phyloP scores from a whole-genome alignment of 108 stramenopile genomes.

The Cyclotella choctawhatcheeana region DNA sequence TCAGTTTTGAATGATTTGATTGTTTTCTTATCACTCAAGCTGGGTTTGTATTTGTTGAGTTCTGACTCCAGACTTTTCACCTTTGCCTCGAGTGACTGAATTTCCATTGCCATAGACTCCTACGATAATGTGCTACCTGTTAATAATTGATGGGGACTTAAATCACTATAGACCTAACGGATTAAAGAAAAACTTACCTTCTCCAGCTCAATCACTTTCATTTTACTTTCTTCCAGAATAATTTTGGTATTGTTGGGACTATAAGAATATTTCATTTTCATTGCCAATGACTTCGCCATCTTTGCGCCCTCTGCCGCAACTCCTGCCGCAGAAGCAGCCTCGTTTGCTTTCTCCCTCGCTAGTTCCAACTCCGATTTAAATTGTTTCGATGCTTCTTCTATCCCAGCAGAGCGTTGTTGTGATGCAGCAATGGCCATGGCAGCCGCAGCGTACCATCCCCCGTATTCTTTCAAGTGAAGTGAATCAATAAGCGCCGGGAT shows the following conservation, averaged over 20 bases:
- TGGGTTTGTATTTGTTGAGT: slow-evolving; percentile 1
- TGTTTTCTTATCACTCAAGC: neutral
- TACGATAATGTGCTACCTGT: neutral
- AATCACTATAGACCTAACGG: no score
- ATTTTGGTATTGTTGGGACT: slow-evolving; percentile 15
- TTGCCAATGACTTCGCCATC: slow-evolving; percentile 38
- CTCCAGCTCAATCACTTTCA: slow-evolving; percentile 27
- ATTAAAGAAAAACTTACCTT: slow-evolving; percentile 20
- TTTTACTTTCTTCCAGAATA: slow-evolving; percentile 29
- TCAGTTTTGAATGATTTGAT: slow-evolving; percentile 20
- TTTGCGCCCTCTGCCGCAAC: slow-evolving; percentile 46
- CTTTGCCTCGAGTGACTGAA: slow-evolving; percentile 6
- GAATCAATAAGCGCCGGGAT: slow-evolving; percentile 32
- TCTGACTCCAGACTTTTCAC: slow-evolving; percentile 12
- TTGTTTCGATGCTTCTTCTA: slow-evolving; percentile 23
- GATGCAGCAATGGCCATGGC: slow-evolving; percentile 40
- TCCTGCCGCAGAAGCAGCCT: slow-evolving; percentile 43
- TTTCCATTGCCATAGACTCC: slow-evolving; percentile 16
- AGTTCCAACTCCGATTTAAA: slow-evolving; percentile 29
- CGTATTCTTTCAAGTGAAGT: slow-evolving; percentile 47
- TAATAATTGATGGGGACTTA: no score
- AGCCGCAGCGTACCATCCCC: slow-evolving; percentile 46
- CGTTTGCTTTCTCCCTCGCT: slow-evolving; percentile 41
- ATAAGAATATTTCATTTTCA: slow-evolving; percentile 35
- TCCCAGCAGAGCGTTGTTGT: slow-evolving; percentile 38